Percentiles rank a stretch among this genome's conserved stretches.
These are phyloP conservation scores for Zymoseptoria pseudotritici DNA, from an alignment of 2,329 filamentous ascomycete species.

Conservation along the genomic window DNA sequence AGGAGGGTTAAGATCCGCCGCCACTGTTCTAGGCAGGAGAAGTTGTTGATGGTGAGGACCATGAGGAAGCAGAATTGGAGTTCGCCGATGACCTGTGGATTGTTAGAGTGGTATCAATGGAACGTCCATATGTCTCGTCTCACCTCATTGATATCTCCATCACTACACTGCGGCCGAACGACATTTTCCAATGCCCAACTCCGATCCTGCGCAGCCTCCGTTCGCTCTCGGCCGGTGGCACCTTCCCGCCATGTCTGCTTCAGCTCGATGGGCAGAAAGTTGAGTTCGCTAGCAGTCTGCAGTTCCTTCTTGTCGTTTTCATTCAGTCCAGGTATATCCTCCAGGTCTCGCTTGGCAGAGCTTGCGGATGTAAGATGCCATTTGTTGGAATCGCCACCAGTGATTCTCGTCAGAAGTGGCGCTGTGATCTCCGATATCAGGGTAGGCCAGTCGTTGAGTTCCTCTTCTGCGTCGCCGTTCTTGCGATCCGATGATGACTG, in stretches of 20 bases:
- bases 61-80: constrained; percentile 57
- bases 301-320: constrained; percentile 22
- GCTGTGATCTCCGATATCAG: constrained; percentile 46
- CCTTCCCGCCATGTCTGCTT: constrained; percentile 56
- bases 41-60: constrained; percentile 57
- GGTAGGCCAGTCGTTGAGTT: constrained; percentile 46
- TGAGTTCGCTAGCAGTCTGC: constrained; percentile 40
- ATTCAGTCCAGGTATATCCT: constrained; percentile 52
- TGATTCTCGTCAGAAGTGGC: constrained; percentile 44
- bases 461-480: constrained; percentile 24
- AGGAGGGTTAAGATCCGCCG: constrained; percentile 51
- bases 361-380: constrained; percentile 54
- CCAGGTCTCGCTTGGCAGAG: constrained; percentile 48
- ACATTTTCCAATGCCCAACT: constrained; percentile 54
- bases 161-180: constrained; percentile 36
- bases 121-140: background rate
- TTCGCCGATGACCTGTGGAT: constrained; percentile 43
- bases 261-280: constrained; percentile 52
- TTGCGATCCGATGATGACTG: constrained; percentile 30
- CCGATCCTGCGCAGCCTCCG: constrained; percentile 54
- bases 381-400: constrained; percentile 38
- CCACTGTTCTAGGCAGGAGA: constrained; percentile 60
- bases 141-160: constrained; percentile 17
- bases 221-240: constrained; percentile 54
- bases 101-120: background rate